phyloP scores from a whole-genome alignment of 208 protist species.

The Trypanosoma platydactyli region DNA sequence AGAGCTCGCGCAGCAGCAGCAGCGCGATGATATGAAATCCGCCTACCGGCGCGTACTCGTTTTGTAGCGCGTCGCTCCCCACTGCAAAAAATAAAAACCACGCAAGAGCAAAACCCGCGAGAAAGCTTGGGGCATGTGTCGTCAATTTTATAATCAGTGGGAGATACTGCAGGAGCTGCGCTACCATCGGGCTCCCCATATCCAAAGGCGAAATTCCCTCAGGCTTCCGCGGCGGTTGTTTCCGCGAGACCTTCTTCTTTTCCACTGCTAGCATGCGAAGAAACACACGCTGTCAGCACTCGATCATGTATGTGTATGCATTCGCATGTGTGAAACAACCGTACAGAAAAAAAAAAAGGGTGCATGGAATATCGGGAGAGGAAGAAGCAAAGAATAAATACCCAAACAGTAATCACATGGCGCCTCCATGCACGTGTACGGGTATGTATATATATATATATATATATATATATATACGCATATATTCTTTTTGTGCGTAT shows the following conservation, averaged over 20 bases:
- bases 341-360: too few relatives aligned
- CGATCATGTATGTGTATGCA: too few relatives aligned
- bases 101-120: slow-evolving; percentile 56
- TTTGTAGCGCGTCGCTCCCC: slow-evolving; percentile 35
- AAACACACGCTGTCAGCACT: neutral
- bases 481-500: too few relatives aligned
- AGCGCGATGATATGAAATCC: slow-evolving; percentile 70
- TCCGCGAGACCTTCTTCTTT: too few relatives aligned
- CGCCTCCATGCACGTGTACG: too few relatives aligned
- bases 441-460: too few relatives aligned
- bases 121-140: slow-evolving; percentile 38
- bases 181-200: slow-evolving; percentile 8
- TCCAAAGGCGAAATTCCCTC: neutral
- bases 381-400: too few relatives aligned
- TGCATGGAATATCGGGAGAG: slow-evolving; percentile 6
- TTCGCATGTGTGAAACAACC: too few relatives aligned
- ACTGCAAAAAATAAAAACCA: slow-evolving; percentile 48
- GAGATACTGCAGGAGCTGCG: slow-evolving; percentile 51
- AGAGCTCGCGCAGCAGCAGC: slow-evolving; percentile 54
- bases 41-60: slow-evolving; percentile 51
- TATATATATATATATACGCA: too few relatives aligned
- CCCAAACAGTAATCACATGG: too few relatives aligned
- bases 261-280: neutral
- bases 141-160: slow-evolving; percentile 46
- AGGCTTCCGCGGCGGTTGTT: too few relatives aligned